phyloP scores from a whole-genome alignment of 1,284 basidiomycete genomes.

The Pterula multifida region DNA sequence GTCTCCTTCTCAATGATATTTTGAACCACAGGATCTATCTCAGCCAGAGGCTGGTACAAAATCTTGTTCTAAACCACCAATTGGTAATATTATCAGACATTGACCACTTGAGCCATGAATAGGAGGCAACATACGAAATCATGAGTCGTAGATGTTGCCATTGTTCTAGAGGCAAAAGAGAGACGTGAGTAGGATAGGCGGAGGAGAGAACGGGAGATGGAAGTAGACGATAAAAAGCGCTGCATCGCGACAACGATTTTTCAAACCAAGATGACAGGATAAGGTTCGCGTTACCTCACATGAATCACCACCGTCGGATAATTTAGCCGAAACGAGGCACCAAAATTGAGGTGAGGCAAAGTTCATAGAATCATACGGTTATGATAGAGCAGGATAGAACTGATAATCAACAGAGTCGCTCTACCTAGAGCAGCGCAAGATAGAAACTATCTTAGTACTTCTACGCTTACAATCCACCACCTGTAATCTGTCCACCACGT shows the following conservation, averaged over 20 bases:
- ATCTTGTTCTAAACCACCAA: conserved; percentile 64
- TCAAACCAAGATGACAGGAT: neutral
- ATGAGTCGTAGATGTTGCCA: conserved; percentile 48
- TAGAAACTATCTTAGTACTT: no score
- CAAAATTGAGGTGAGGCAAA: no score
- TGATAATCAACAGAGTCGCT: no score
- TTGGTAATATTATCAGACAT: neutral
- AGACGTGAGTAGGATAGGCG: conserved; percentile 12
- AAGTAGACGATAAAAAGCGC: conserved; percentile 17
- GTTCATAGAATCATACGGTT: no score
- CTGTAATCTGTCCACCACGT: no score
- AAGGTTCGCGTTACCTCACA: neutral
- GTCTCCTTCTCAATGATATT: conserved; percentile 99
- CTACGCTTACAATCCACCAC: no score
- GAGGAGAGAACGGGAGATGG: conserved; percentile 11
- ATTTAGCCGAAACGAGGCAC: no score
- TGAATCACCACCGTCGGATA: no score
- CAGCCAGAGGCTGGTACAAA: conserved; percentile 78
- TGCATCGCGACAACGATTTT: conserved; percentile 8
- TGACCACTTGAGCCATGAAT: conserved; percentile 1
- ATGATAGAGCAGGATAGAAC: no score
- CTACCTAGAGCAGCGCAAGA: no score
- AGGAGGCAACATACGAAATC: conserved; percentile 38
- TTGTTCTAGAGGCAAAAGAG: conserved; percentile 23
- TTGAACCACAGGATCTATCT: conserved; percentile 91